A percentile compares a stretch with the other conserved stretches of the same genome.
Conservation (phyloP, 257 asterid species). For the Lantana camara region DNA sequence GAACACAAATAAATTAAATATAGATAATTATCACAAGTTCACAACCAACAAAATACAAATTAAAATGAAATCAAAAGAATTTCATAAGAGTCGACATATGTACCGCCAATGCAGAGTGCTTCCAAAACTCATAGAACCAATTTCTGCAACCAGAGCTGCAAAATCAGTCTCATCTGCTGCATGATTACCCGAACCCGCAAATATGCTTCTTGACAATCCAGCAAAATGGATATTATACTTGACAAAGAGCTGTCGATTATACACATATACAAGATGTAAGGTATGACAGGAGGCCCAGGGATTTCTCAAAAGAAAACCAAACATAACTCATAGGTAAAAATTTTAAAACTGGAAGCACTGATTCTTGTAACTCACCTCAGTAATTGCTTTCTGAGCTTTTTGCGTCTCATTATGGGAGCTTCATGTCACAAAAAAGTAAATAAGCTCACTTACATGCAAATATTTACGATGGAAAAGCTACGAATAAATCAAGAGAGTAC, state of each 20-base stretch:
- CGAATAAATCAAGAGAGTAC: conserved; percentile 18
- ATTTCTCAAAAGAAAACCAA: not conserved
- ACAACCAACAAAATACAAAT: not conserved
- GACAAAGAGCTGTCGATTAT: conserved; percentile 78
- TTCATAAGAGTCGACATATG: conserved; percentile 18
- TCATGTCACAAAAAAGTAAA: conserved; percentile 35
- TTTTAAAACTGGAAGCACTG: conserved; percentile 17
- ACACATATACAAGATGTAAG: conserved; percentile 14
- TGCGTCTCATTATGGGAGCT: conserved; percentile 97
- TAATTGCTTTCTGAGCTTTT: conserved; percentile 97
- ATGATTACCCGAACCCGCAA: conserved; percentile 42
- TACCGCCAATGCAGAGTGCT: conserved; percentile 97
- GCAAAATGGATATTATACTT: conserved; percentile 87
- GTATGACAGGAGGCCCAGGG: conserved; percentile 7
- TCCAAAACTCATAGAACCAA: conserved; percentile 82
- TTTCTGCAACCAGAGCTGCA: conserved; percentile 79
- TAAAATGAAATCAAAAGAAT: conserved; percentile 15
- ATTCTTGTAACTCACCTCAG: conserved; percentile 84
- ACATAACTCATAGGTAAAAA: conserved; percentile 12
- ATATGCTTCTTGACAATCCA: conserved; percentile 85
- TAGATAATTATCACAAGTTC: conserved; percentile 7
- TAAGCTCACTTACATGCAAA: conserved; percentile 28
- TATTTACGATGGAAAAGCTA: conserved; percentile 1
- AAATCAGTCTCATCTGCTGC: conserved; percentile 73
- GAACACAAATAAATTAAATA: conserved; percentile 12